Base-by-base conservation (phyloP, 176 grass and related monocot genomes). In the Alloteropsis semialata region DNA sequence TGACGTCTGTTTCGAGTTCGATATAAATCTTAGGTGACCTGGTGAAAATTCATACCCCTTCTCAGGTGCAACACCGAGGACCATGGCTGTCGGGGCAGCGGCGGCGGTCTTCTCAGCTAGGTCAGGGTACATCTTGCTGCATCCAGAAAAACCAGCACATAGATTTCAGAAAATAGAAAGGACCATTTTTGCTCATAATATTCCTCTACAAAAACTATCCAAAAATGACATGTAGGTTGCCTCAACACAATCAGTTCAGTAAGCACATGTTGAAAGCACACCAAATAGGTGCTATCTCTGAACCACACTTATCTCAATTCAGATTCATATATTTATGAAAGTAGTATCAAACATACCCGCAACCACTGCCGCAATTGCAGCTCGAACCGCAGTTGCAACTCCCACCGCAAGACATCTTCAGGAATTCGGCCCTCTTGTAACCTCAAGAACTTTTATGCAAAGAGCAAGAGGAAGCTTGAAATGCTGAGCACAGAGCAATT, bases 71-170 rank as follows among this genome's bases (percentile, higher is more conserved):
- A 82, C 79, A 3, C 78, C 79, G 33, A 82, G 78, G 72, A 82
- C 36, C 29, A 36, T 11, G 61, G 80, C 66, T 5, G 29, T 43
- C 33, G 73, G 15, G 32, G 72, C 9, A 59, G 48, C 39, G 72
- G 49, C 29, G 27, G 43, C 21, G 32, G 4, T 69, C 78, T 82
- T 87, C 79, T 82, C 85, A 0, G 48, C 61, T 72, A 77, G 11
- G 29, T 87, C 85, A 77, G 72, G 71, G n/a, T 82, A 54, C 79
- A 69, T 87, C 63, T 87, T 87, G 27, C 85, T 82, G 38, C 72
- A 1, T 32, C 43, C 10, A 65, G 69, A 29, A 2, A 22, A 38
- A 79, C 6, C 4, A 63, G 28, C 30, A 51, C 21, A 51, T 0
- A 5, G 1, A 10, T n/a, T 32, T 78, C 27, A 50, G 43, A 18